Percentiles rank a stretch among this genome's conserved stretches.
phyloP scores from a whole-genome alignment of 768 basidiomycete species.

The Leucosporidium scottii region DNA sequence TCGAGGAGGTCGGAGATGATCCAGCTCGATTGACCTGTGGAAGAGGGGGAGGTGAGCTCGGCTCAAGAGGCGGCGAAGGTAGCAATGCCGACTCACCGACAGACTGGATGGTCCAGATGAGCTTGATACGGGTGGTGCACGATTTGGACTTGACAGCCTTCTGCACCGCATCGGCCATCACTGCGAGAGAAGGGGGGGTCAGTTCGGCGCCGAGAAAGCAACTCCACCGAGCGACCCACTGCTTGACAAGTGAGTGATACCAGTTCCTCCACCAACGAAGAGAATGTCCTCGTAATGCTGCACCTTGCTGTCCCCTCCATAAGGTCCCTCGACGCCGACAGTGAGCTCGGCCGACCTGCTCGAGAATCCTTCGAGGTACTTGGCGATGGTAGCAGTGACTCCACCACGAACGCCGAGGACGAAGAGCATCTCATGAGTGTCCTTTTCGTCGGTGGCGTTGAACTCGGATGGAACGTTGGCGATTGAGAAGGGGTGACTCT shows the following conservation, averaged over 20 bases:
- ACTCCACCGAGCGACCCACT: too few relatives aligned
- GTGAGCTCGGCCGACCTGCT: not conserved
- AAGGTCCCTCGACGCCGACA: slow-evolving; percentile 25
- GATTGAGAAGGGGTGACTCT: slow-evolving; percentile 29
- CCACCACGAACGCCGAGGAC: slow-evolving; percentile 21
- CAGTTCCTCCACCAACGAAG: slow-evolving; percentile 25
- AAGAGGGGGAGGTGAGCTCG: not conserved
- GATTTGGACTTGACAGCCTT: not conserved
- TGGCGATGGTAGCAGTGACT: slow-evolving; percentile 14
- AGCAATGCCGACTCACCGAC: not conserved
- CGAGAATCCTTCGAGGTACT: not conserved
- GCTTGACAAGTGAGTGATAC: slow-evolving; percentile 19
- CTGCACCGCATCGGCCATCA: not conserved
- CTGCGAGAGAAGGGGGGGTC: too few relatives aligned
- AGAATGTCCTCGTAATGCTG: slow-evolving; percentile 13
- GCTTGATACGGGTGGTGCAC: slow-evolving; percentile 4
- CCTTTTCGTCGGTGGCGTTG: not conserved
- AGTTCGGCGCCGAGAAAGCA: too few relatives aligned
- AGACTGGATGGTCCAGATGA: slow-evolving; percentile 22
- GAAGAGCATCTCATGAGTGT: slow-evolving; percentile 16
- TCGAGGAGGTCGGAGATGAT: not conserved
- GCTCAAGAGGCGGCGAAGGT: not conserved
- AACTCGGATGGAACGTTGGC: slow-evolving; percentile 22
- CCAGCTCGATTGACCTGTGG: not conserved
- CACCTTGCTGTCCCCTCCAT: not conserved